Percentiles rank a stretch among this genome's conserved stretches.
phyloP scores from a whole-genome alignment of 768 basidiomycete genomes.

The Russula sp. region DNA sequence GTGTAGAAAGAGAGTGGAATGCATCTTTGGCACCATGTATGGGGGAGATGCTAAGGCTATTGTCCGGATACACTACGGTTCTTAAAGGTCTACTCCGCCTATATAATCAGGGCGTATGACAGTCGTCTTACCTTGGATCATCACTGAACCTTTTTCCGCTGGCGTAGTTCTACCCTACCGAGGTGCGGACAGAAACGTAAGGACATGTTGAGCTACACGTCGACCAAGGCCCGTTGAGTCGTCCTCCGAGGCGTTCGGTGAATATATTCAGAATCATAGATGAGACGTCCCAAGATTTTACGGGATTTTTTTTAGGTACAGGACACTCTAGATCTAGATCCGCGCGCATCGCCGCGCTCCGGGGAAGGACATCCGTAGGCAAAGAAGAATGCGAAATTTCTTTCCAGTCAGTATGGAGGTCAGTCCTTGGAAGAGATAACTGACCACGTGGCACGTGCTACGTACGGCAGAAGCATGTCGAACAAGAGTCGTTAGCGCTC shows the following conservation, averaged over 20 bases:
- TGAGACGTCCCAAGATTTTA: constrained; percentile 2
- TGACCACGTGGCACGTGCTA: constrained; percentile 2
- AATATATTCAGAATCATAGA: too few species aligned
- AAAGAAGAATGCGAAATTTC: background rate
- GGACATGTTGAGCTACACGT: background rate
- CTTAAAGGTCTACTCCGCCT: constrained; percentile 13
- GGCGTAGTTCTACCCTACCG: background rate
- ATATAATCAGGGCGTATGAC: constrained; percentile 1
- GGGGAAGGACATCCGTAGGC: background rate
- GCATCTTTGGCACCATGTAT: constrained; percentile 17
- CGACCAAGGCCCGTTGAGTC: background rate
- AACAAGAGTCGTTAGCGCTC: too few species aligned
- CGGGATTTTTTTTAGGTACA: constrained; percentile 3
- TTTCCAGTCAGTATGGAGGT: background rate
- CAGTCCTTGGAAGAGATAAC: background rate
- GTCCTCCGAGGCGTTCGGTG: background rate
- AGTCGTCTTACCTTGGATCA: background rate
- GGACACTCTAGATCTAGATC: background rate
- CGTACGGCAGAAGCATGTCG: constrained; percentile 15
- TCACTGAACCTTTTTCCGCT: background rate
- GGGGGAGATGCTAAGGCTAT: constrained; percentile 1
- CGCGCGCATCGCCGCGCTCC: background rate
- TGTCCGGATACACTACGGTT: background rate
- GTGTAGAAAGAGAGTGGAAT: constrained; percentile 1
- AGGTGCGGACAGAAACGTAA: constrained; percentile 5